phyloP scores from a whole-genome alignment of 768 basidiomycete species.

The Hydnomerulius pinastri region DNA sequence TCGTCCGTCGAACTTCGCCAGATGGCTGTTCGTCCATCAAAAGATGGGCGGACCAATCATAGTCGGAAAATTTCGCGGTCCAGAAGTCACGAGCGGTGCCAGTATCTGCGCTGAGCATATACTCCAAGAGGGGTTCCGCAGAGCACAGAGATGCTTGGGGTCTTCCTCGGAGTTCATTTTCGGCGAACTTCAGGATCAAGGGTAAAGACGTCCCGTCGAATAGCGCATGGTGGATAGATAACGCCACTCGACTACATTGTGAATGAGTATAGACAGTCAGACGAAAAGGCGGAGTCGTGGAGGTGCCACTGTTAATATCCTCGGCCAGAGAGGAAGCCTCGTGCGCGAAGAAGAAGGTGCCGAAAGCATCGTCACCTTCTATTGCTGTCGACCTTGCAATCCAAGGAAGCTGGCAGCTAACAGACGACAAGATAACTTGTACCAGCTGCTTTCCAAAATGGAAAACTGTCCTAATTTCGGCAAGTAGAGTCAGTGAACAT shows the following conservation, averaged over 20 bases:
- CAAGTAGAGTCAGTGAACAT: not conserved
- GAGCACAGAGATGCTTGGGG: conserved; percentile 10
- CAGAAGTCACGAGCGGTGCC: conserved; percentile 24
- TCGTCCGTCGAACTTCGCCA: conserved; percentile 12
- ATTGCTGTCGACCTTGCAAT: conserved; percentile 8
- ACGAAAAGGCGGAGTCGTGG: conserved; percentile 19
- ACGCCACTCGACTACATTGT: conserved; percentile 11
- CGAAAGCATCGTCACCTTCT: conserved; percentile 18
- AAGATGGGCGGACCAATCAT: conserved; percentile 18
- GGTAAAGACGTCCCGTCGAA: conserved; percentile 36
- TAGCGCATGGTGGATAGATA: conserved; percentile 37
- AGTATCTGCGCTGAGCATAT: conserved; percentile 15
- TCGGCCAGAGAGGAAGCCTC: conserved; percentile 21
- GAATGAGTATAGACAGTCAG: conserved; percentile 9
- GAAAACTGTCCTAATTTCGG: conserved; percentile 30
- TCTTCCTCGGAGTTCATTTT: conserved; percentile 18
- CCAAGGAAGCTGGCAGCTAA: conserved; percentile 16
- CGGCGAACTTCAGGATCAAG: conserved; percentile 28
- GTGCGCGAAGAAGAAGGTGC: conserved; percentile 19
- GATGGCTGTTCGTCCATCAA: conserved; percentile 3
- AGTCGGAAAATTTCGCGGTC: conserved; percentile 20
- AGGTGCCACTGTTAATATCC: conserved; percentile 25
- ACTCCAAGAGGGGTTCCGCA: conserved; percentile 23
- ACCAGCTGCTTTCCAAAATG: conserved; percentile 29
- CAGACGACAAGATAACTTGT: conserved; percentile 27